These are phyloP conservation scores for Rhizopogon parksii DNA, from an alignment of 1,284 basidiomycete species.

Conservation along the genomic window DNA sequence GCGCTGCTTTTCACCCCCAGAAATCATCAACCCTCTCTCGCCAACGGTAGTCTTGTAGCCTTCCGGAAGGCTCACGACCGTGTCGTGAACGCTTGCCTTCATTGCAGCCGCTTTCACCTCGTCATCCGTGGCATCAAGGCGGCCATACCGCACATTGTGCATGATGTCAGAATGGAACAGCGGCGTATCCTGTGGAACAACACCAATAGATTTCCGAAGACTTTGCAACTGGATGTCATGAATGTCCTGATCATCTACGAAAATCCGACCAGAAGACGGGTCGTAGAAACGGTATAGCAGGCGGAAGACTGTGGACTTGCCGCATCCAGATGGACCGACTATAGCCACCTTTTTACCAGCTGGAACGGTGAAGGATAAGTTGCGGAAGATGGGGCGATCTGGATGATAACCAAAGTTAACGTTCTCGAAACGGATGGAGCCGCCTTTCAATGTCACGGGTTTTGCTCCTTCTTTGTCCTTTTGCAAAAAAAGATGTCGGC, in stretches of 20 bases:
- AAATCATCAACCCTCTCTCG: constrained; percentile 95
- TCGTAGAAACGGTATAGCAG: constrained; percentile 95
- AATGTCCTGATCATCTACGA: constrained; percentile 85
- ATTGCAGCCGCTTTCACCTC: constrained; percentile 80
- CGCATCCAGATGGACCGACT: constrained; percentile 94
- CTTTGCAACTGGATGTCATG: constrained; percentile 67
- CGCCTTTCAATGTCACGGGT: constrained; percentile 69
- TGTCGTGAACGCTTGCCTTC: constrained; percentile 84
- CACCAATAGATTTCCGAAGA: constrained; percentile 75
- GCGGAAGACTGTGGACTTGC: constrained; percentile 96
- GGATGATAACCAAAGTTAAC: constrained; percentile 90
- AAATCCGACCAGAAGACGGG: constrained; percentile 73
- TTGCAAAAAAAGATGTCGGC: constrained; percentile 1
- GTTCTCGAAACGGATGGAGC: constrained; percentile 89
- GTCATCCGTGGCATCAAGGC: constrained; percentile 82
- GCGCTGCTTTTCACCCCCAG: constrained; percentile 96
- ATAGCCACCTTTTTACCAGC: constrained; percentile 95
- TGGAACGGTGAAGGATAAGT: constrained; percentile 88
- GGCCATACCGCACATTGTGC: constrained; percentile 93
- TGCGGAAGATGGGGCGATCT: constrained; percentile 82
- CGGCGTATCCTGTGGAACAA: constrained; percentile 97
- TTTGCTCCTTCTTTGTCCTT: constrained; percentile 67
- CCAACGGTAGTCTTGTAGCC: constrained; percentile 90
- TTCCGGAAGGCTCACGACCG: constrained; percentile 76
- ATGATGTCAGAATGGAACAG: constrained; percentile 93